A percentile compares a stretch with the other conserved stretches of the same genome.
These are phyloP conservation scores for Oleoguttula mirabilis DNA, from an alignment of 495 filamentous ascomycete genomes.

Conservation along the genomic window DNA sequence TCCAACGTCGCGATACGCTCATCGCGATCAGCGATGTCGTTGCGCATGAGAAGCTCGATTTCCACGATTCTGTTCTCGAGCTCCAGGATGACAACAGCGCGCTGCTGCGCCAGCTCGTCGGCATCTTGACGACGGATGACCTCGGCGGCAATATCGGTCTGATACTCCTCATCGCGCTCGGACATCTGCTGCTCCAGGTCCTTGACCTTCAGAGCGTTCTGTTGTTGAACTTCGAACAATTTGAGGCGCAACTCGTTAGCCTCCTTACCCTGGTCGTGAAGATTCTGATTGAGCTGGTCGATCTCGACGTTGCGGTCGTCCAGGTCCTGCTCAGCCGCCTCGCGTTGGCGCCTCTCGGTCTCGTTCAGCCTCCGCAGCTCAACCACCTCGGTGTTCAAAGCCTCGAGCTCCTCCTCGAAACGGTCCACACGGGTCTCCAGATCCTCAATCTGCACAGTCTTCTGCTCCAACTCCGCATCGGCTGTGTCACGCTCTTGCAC, in stretches of 20 bases:
- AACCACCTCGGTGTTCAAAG: conserved; percentile 15
- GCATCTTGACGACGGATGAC: conserved; percentile 17
- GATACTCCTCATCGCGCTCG: conserved; percentile 16
- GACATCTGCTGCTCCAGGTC: conserved; percentile 16
- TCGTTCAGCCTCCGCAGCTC: conserved; percentile 18
- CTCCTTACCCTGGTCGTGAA: conserved; percentile 24
- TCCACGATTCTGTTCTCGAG: conserved; percentile 16
- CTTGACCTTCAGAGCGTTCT: conserved; percentile 21
- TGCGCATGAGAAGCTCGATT: conserved; percentile 8
- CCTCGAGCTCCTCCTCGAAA: conserved; percentile 16
- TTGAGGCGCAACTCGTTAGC: conserved; percentile 31
- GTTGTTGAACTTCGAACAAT: conserved; percentile 25
- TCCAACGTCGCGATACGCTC: conserved; percentile 10
- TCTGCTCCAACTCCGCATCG: conserved; percentile 16
- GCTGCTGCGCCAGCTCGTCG: conserved; percentile 15
- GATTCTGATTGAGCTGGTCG: conserved; percentile 17
- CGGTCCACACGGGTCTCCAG: conserved; percentile 18
- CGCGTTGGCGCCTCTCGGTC: conserved; percentile 24
- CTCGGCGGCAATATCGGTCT: conserved; percentile 18
- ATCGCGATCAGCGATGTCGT: conserved; percentile 14
- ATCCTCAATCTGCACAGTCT: conserved; percentile 11
- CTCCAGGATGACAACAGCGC: conserved; percentile 10
- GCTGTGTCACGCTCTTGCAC: conserved; percentile 12
- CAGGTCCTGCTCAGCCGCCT: conserved; percentile 24
- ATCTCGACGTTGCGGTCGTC: conserved; percentile 22